Evolutionary conservation across 1,284 basidiomycete genomes (phyloP), one percentile per base, ranked within the genome.

Genomic region (Moesziomyces sp.): DNA sequence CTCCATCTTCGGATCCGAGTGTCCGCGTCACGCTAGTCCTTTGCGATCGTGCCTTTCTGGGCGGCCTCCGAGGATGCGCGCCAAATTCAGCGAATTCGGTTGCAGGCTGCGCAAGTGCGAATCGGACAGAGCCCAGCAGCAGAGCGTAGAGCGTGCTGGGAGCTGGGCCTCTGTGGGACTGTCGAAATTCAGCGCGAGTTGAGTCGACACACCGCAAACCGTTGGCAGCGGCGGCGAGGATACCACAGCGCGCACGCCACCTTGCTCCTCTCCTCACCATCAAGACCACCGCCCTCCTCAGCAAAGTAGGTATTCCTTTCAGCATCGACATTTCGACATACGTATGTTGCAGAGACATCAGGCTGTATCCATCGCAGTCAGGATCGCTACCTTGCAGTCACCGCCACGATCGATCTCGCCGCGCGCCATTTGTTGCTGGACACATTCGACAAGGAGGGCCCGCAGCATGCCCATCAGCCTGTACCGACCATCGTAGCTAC

Each of bases 241-340:
- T 56, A 69, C 56, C 56, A 59, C 34, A 19, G 55, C 56, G 23
- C 47, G 56, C 11, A 42, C 52, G 52, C 45, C 49, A 52, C 35
- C 67, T 14, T 16, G 19, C 58, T 62, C 58, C 47, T 56, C 46
- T 71, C 68, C 55, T 71, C 62, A 66, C 62, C 68, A 71, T 71
- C 68, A 71, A 71, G 62, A 71, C 53, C 52, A 48, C 58, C 62
- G 49, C 52, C 62, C 62, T 54, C 26, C 38, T 42, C 56, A 58
- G 52, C 57, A 71, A 58, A 65, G 68, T 66, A 71, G 68, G 68
- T 71, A 71, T 61, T 52, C 7, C 45, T 43, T 28, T 21, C 14
- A 23, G 47, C 52, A 58, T 42, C 58, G 46, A 45, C 35, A 5
- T 18, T 18, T 47, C 52, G 35, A 46, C 56, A 54, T 6, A 47